A percentile compares a stretch with the other conserved stretches of the same genome.
Conservation (phyloP, 176 grass and related monocot species). For the Eragrostis curvula region DNA sequence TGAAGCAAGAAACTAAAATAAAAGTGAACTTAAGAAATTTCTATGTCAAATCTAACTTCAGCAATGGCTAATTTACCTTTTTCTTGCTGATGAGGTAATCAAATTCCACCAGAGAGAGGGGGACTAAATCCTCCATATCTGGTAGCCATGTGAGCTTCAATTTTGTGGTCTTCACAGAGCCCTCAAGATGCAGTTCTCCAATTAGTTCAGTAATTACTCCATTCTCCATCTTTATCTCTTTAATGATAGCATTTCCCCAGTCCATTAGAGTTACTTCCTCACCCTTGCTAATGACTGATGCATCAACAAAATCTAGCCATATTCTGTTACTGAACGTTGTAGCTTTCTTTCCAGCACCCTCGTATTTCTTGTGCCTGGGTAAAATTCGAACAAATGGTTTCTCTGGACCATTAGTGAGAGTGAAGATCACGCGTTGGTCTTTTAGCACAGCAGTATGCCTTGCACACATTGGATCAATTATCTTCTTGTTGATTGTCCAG, state of each 20-base stretch:
- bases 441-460: conserved; percentile 81
- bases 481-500: conserved; percentile 95
- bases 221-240: conserved; percentile 82
- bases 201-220: conserved; percentile 63
- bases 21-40: neutral
- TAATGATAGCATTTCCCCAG: conserved; percentile 93
- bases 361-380: conserved; percentile 92
- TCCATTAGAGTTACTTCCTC: conserved; percentile 96
- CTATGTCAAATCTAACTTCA: neutral
- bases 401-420: conserved; percentile 80
- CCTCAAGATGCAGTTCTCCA: conserved; percentile 86
- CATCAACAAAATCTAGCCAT: conserved; percentile 81
- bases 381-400: conserved; percentile 69
- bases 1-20: neutral
- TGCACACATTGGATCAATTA: conserved; percentile 83
- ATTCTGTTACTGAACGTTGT: conserved; percentile 77
- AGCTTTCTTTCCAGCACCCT: conserved; percentile 85
- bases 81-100: conserved; percentile 95
- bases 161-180: conserved; percentile 87
- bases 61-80: conserved; percentile 56
- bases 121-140: conserved; percentile 74
- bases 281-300: conserved; percentile 55
- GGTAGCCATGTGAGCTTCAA: conserved; percentile 93
- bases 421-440: conserved; percentile 58
- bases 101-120: conserved; percentile 81